These are phyloP conservation scores for Thelonectria blattea DNA, from an alignment of 2,329 filamentous ascomycete genomes.

Conservation along the genomic window DNA sequence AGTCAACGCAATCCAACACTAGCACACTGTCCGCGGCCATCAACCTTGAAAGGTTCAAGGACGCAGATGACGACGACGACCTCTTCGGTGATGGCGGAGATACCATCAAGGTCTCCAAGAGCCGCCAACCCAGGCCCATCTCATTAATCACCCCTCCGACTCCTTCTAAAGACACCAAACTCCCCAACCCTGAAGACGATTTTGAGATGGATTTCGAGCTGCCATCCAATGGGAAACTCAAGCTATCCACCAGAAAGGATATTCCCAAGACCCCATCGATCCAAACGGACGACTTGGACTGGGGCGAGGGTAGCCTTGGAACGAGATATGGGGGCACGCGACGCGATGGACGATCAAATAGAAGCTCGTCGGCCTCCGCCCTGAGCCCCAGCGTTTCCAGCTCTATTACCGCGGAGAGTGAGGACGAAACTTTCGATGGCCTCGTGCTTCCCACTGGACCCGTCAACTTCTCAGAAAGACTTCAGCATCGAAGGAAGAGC, in stretches of 20 bases:
- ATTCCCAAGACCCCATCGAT: conserved; percentile 67
- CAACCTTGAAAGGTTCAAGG: conserved; percentile 68
- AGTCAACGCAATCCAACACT: conserved; percentile 42
- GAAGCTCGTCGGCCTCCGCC: conserved; percentile 86
- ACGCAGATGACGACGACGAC: conserved; percentile 66
- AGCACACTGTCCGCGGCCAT: conserved; percentile 53
- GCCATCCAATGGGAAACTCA: conserved; percentile 69
- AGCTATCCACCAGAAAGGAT: conserved; percentile 66
- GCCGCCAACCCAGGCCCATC: conserved; percentile 57
- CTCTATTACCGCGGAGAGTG: conserved; percentile 88
- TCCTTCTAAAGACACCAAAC: conserved; percentile 51
- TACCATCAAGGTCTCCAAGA: conserved; percentile 73
- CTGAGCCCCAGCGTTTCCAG: conserved; percentile 93
- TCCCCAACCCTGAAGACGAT: conserved; percentile 60
- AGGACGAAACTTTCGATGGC: conserved; percentile 92
- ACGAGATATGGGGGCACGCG: conserved; percentile 88
- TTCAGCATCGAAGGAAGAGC: conserved; percentile 73
- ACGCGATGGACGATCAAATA: conserved; percentile 77
- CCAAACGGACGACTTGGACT: conserved; percentile 81
- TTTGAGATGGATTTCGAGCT: conserved; percentile 77
- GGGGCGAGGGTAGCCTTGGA: conserved; percentile 91
- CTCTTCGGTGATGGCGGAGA: conserved; percentile 68
- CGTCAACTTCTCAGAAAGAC: conserved; percentile 79
- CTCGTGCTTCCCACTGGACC: conserved; percentile 83
- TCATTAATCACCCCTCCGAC: conserved; percentile 63